Base-by-base conservation (phyloP, 768 basidiomycete species). In the Trametes gibbosa region DNA sequence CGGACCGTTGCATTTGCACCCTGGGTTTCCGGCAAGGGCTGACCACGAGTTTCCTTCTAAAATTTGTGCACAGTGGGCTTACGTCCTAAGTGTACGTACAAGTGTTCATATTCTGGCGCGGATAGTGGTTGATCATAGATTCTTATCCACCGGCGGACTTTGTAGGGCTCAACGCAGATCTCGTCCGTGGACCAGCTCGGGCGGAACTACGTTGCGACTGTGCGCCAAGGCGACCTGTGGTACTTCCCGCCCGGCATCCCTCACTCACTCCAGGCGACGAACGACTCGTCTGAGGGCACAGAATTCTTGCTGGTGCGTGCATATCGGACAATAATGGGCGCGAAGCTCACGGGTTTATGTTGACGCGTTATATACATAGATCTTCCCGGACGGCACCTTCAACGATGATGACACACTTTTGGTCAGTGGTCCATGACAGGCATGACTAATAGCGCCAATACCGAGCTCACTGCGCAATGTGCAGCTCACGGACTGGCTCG, bases 191-290 rank as follows among this genome's bases (percentile, higher is more conserved):
- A 84, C 62, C 24, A 74, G 7, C 63, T 79, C 3, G 83, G 83
- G 9, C 74, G 73, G 51, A 82, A 81, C 69, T 84, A 73, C 58
- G 68, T 81, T 29, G 76, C 77, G 27, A 82, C 76, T 41, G 77
- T 83, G 34, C 81, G 70, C 29, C 68, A 76, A 35, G 82, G 81
- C 16, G 82, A 83, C 63, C 61, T 83, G 14, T 83, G 83, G 82
- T 84, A 76, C 69, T 82, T 83, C 73, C 82, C 81, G 14, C 75
- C 83, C 7, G 82, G 81, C 5, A 75, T 78, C 50, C 83, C 83
- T 1, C 83, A 84, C 65, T 80, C 79, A 14, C 71, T 84, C 12
- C 82, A 84, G 68, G 83, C 77, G 7, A 81, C 79, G 1, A 66
- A 66, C 37, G 77, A 79, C 54, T 69, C 75, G 50, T 72, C 75